Conservation (phyloP, 2,329 filamentous ascomycete genomes). For the Fusarium tricinctum region DNA sequence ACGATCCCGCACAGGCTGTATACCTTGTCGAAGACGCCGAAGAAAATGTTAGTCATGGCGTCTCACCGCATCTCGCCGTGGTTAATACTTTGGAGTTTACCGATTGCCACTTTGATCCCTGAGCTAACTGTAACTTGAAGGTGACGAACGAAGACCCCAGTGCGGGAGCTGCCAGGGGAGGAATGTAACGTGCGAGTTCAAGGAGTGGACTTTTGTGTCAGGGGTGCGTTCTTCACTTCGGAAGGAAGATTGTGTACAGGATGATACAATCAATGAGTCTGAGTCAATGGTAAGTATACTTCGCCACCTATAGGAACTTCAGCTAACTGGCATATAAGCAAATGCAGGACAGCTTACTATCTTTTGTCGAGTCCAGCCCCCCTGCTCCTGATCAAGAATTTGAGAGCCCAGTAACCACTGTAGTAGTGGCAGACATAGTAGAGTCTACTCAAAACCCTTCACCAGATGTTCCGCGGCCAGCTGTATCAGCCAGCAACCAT, state of each 20-base stretch:
- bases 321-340: background rate
- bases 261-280: background rate
- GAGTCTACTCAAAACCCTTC: background rate
- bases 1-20: constrained; percentile 30
- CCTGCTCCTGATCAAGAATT: constrained; percentile 1
- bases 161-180: constrained; percentile 34
- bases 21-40: constrained; percentile 37
- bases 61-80: background rate
- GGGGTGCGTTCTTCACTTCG: constrained; percentile 17
- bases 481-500: background rate
- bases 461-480: background rate
- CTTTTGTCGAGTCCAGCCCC: constrained; percentile 17
- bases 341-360: constrained; percentile 13
- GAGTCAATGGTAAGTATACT: constrained; percentile 2
- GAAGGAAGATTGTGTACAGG: constrained; percentile 1
- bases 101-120: background rate
- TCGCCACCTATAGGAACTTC: fast-evolving
- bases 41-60: constrained; percentile 26
- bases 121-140: constrained; percentile 2
- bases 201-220: constrained; percentile 37
- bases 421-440: background rate
- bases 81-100: background rate
- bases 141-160: constrained; percentile 36
- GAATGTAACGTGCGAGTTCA: constrained; percentile 35
- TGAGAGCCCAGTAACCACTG: background rate